A percentile compares a stretch with the other conserved stretches of the same genome.
Conservation (phyloP, 129 eudicot species). For the Scalesia atractyloides region DNA sequence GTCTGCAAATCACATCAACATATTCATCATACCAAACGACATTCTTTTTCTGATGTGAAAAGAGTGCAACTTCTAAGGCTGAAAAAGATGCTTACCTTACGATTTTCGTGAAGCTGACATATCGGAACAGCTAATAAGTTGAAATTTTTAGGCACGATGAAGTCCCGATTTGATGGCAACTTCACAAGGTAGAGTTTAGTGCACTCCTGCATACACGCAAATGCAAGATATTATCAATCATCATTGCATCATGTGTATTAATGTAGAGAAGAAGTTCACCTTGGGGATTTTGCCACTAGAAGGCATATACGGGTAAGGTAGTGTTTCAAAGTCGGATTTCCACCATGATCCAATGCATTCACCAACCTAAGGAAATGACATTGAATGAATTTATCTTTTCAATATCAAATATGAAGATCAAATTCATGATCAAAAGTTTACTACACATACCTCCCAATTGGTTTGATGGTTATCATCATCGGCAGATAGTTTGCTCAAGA, state of each 20-base stretch:
- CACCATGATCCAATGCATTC: slow-evolving; percentile 93
- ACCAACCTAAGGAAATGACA: slow-evolving; percentile 50
- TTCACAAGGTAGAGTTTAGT: slow-evolving; percentile 76
- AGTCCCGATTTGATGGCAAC: slow-evolving; percentile 60
- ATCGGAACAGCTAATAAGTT: slow-evolving; percentile 75
- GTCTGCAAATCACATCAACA: slow-evolving; percentile 46
- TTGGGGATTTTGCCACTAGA: slow-evolving; percentile 64
- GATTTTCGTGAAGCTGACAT: slow-evolving; percentile 68
- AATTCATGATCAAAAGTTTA: not conserved
- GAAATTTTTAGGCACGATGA: slow-evolving; percentile 61
- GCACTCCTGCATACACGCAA: slow-evolving; percentile 60
- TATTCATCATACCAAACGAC: not conserved
- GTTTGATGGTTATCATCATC: slow-evolving; percentile 45
- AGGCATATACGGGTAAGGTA: slow-evolving; percentile 66
- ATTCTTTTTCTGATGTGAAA: not conserved
- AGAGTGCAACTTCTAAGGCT: not conserved
- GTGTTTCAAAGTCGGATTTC: slow-evolving; percentile 68
- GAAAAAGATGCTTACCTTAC: slow-evolving; percentile 48
- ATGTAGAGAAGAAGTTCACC: slow-evolving; percentile 33
- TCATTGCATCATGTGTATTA: not conserved
- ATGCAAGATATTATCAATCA: not conserved
- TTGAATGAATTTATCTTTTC: slow-evolving; percentile 1
- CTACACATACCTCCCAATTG: slow-evolving; percentile 68
- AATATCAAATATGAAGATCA: slow-evolving; percentile 4
- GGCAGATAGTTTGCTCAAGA: slow-evolving; percentile 59